Conservation (phyloP, 2,329 filamentous ascomycete genomes). For the Penicillium glabrum region DNA sequence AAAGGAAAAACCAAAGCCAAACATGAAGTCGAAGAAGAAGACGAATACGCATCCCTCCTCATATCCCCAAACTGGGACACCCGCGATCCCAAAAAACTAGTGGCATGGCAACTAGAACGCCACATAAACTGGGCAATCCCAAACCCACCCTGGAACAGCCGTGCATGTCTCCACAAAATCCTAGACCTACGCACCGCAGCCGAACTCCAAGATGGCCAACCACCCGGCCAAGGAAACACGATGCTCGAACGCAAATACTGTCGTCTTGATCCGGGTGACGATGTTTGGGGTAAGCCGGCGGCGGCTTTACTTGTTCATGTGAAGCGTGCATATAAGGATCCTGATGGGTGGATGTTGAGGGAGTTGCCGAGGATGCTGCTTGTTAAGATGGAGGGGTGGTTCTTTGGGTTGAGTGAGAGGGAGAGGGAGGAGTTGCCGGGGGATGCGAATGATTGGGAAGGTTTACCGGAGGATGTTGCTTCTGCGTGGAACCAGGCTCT, state of each 20-base stretch:
- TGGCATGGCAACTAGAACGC: constrained; percentile 1
- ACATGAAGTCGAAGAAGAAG: not conserved
- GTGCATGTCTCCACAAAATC: not conserved
- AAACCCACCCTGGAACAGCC: not conserved
- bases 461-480: not conserved
- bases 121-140: not conserved
- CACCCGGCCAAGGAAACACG: not conserved
- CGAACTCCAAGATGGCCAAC: not conserved
- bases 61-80: not conserved
- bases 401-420: not conserved
- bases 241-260: not conserved
- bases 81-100: not conserved
- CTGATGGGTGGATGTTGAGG: not conserved
- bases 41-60: not conserved
- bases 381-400: not conserved
- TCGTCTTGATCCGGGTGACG: not conserved
- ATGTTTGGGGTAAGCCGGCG: not conserved
- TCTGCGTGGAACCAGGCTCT: not conserved
- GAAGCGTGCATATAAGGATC: not conserved
- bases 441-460: not conserved
- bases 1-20: not conserved
- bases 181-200: not conserved
- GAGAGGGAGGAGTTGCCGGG: not conserved
- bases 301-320: not conserved
- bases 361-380: not conserved